Conservation (phyloP, 1,139 yeast genomes). For the Meyerozyma sp. region DNA sequence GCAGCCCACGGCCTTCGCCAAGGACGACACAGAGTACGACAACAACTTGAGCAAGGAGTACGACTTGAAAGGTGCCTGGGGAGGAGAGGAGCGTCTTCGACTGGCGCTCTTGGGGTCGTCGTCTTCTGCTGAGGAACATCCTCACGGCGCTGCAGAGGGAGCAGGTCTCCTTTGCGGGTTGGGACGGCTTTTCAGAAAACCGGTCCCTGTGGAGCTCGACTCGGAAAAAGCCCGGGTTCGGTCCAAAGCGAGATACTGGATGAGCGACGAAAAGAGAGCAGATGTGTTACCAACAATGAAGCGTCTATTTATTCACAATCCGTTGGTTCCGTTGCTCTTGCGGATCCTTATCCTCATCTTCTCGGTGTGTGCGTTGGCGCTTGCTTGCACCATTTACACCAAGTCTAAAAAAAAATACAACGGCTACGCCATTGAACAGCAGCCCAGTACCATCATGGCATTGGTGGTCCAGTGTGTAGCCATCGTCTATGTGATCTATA, state of each 20-base stretch:
- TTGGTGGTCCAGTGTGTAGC: constrained; percentile 79
- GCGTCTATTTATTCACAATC: constrained; percentile 63
- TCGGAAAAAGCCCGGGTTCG: constrained; percentile 33
- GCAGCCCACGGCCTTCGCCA: constrained; percentile 32
- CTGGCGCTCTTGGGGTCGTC: constrained; percentile 43
- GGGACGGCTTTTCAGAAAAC: not conserved
- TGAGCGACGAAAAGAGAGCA: constrained; percentile 57
- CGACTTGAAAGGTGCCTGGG: constrained; percentile 48
- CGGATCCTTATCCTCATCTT: constrained; percentile 63
- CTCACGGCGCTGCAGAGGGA: constrained; percentile 16
- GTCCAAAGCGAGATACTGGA: constrained; percentile 63
- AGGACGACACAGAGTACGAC: constrained; percentile 22
- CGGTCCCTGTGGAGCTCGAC: constrained; percentile 6
- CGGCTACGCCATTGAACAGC: constrained; percentile 53
- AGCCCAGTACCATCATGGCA: constrained; percentile 91
- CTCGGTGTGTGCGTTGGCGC: constrained; percentile 57
- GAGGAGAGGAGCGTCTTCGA: constrained; percentile 61
- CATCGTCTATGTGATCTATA: constrained; percentile 68
- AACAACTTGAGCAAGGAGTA: constrained; percentile 14
- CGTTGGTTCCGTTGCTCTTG: constrained; percentile 73
- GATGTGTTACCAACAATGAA: constrained; percentile 60
- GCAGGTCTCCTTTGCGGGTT: constrained; percentile 1
- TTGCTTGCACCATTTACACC: constrained; percentile 61
- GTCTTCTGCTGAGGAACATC: constrained; percentile 25
- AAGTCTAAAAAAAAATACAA: constrained; percentile 39